Evolutionary conservation across 805 yeast species (phyloP).

Genomic region (Candida maris): DNA sequence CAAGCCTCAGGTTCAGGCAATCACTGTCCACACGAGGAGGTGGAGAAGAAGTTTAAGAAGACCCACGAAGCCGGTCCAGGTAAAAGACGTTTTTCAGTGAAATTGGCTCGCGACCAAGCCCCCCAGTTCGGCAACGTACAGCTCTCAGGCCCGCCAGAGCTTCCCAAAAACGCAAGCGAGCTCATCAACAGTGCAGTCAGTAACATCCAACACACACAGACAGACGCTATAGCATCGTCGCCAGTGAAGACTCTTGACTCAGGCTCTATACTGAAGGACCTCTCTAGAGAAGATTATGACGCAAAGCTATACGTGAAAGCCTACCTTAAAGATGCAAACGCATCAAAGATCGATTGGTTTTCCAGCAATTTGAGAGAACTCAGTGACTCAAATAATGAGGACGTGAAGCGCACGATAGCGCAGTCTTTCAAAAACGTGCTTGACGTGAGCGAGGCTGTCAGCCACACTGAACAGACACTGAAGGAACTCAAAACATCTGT

Average conservation of each 20-base stretch:
- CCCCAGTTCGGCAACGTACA: conserved; percentile 4
- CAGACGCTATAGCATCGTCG: conserved; percentile 3
- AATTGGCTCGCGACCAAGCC: conserved; percentile 16
- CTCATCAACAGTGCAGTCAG: background rate
- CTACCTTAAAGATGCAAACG: conserved; percentile 61
- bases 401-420: conserved; percentile 55
- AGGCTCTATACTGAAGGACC: conserved; percentile 31
- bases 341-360: conserved; percentile 68
- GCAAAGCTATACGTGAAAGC: conserved; percentile 46
- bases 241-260: conserved; percentile 7
- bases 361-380: conserved; percentile 50
- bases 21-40: too few relatives aligned
- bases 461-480: conserved; percentile 61
- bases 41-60: conserved; percentile 16
- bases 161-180: conserved; percentile 9
- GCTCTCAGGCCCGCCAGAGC: conserved; percentile 8
- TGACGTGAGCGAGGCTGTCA: conserved; percentile 56
- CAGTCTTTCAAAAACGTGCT: conserved; percentile 61
- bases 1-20: background rate
- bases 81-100: conserved; percentile 24
- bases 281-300: conserved; percentile 41
- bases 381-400: conserved; percentile 48
- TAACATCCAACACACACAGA: background rate
- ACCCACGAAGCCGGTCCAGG: conserved; percentile 18
- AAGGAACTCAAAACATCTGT: conserved; percentile 58